These are phyloP conservation scores for Cyberlindnera euphorbiae DNA, from an alignment of 805 yeast genomes.

Conservation along the genomic window DNA sequence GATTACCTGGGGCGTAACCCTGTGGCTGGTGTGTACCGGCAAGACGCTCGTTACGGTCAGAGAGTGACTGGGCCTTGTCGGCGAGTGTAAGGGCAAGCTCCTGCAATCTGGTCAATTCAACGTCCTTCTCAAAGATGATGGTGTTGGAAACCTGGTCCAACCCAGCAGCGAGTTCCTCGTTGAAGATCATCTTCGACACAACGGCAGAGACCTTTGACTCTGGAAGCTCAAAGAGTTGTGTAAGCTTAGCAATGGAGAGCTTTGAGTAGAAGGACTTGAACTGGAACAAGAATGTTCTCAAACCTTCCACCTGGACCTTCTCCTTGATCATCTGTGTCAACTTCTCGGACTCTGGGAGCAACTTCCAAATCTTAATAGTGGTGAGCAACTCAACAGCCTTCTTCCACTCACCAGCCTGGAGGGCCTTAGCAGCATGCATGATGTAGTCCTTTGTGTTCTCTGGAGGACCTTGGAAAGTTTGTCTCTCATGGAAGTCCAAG, in stretches of 20 bases:
- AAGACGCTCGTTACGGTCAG: slow-evolving; percentile 82
- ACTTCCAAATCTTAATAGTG: slow-evolving; percentile 80
- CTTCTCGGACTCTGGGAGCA: slow-evolving; percentile 63
- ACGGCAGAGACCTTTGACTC: slow-evolving; percentile 53
- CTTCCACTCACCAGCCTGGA: slow-evolving; percentile 88
- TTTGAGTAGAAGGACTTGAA: slow-evolving; percentile 74
- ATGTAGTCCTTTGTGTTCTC: slow-evolving; percentile 93
- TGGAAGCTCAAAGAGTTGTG: slow-evolving; percentile 61
- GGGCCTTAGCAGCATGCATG: slow-evolving; percentile 84
- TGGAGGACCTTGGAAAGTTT: slow-evolving; percentile 95
- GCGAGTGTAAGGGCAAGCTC: slow-evolving; percentile 80
- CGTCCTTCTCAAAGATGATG: slow-evolving; percentile 68
- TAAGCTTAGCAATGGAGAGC: slow-evolving; percentile 62
- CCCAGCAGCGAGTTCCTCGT: slow-evolving; percentile 72
- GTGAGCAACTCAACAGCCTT: slow-evolving; percentile 66
- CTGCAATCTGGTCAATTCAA: slow-evolving; percentile 80
- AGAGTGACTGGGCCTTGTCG: slow-evolving; percentile 71
- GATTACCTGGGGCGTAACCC: slow-evolving; percentile 19
- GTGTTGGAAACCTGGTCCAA: slow-evolving; percentile 62
- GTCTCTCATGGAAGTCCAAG: slow-evolving; percentile 89
- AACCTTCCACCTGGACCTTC: slow-evolving; percentile 83
- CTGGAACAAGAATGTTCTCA: slow-evolving; percentile 87
- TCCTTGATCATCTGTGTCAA: slow-evolving; percentile 68
- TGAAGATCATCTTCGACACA: slow-evolving; percentile 69
- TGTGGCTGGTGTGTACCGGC: slow-evolving; percentile 55